Evolutionary conservation across 2,329 filamentous ascomycete species (phyloP).

Genomic region (Aspergillus eucalypticola): DNA sequence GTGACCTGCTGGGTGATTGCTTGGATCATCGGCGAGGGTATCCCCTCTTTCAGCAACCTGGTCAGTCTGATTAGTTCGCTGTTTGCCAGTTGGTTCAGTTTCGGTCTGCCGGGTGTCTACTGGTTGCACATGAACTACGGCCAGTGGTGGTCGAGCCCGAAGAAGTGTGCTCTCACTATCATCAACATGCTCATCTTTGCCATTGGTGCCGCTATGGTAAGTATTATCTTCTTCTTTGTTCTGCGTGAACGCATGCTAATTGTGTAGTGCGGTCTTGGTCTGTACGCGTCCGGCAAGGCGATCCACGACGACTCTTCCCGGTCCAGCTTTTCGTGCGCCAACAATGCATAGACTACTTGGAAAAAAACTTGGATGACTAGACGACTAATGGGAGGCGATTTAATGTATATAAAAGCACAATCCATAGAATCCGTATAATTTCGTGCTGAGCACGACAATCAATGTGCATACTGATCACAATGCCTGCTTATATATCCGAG

Average conservation of each 20-base stretch:
- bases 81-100: conserved; percentile 67
- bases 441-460: neutral
- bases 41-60: conserved; percentile 68
- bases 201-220: conserved; percentile 32
- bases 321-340: conserved; percentile 43
- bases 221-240: neutral
- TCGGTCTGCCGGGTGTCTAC: conserved; percentile 33
- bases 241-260: neutral
- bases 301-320: conserved; percentile 36
- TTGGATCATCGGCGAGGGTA: conserved; percentile 67
- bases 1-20: conserved; percentile 59
- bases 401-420: conserved; percentile 1
- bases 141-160: conserved; percentile 41
- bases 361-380: neutral
- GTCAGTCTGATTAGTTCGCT: conserved; percentile 63
- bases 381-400: neutral
- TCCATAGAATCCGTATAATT: neutral
- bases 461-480: neutral
- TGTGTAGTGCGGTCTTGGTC: conserved; percentile 35
- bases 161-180: conserved; percentile 48
- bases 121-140: conserved; percentile 53
- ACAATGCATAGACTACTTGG: conserved; percentile 24
- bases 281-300: conserved; percentile 40
- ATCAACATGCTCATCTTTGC: conserved; percentile 48
- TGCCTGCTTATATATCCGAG: neutral